Evolutionary conservation across 306 rosid genomes (phyloP).

Genomic region (Alnus glutinosa): DNA sequence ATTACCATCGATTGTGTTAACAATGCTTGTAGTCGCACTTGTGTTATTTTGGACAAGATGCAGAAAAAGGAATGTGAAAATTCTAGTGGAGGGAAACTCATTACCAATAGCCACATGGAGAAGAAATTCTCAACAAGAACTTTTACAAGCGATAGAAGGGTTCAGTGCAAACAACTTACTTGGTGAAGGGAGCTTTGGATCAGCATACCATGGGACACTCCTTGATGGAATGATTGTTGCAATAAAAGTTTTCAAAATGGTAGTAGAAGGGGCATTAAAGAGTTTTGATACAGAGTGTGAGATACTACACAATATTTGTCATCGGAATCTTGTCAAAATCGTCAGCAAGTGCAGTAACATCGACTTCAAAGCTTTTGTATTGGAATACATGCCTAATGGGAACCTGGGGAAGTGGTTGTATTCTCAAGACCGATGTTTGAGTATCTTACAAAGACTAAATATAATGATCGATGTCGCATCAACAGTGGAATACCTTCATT

Average conservation of each 20-base stretch:
- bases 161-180: too few relatives aligned
- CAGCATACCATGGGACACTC: too few relatives aligned
- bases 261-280: neutral
- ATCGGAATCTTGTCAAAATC: slow-evolving; percentile 22
- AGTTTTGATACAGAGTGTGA: slow-evolving; percentile 29
- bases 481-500: too few relatives aligned
- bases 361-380: too few relatives aligned
- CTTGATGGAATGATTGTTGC: slow-evolving; percentile 14
- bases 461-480: too few relatives aligned
- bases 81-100: neutral
- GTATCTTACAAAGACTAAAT: too few relatives aligned
- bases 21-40: slow-evolving; percentile 6
- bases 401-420: neutral
- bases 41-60: neutral
- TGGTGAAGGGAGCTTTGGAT: too few relatives aligned
- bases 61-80: neutral
- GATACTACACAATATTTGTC: slow-evolving; percentile 16
- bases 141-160: too few relatives aligned
- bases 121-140: too few relatives aligned
- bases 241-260: slow-evolving; percentile 15
- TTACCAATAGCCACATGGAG: neutral
- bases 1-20: neutral
- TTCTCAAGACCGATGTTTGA: too few relatives aligned
- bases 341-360: too few relatives aligned
- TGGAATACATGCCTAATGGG: slow-evolving; percentile 4